A percentile compares a stretch with the other conserved stretches of the same genome.
Evolutionary conservation across 23 red algal genomes (phyloP).

Genomic region (Gracilaria caudata): DNA sequence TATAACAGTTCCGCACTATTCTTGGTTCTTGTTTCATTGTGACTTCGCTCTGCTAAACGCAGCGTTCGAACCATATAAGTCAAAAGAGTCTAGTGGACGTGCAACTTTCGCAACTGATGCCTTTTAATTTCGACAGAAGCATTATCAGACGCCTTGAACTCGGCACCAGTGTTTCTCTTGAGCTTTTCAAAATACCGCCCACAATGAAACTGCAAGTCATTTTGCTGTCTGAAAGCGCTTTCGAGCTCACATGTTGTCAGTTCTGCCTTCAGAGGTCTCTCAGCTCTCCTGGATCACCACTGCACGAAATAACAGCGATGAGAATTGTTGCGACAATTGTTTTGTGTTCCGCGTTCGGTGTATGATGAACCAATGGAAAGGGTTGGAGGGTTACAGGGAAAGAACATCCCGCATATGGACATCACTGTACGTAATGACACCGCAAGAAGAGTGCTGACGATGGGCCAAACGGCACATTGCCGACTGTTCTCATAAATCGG

Average conservation of each 20-base stretch:
- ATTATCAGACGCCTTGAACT: not conserved
- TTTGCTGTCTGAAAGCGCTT: not conserved
- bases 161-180: not conserved
- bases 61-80: too few relatives aligned
- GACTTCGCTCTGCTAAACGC: too few relatives aligned
- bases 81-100: too few relatives aligned
- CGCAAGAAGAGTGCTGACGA: not conserved
- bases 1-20: too few relatives aligned
- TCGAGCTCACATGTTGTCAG: not conserved
- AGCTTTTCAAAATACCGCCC: not conserved
- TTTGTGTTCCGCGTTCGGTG: not conserved
- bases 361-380: not conserved
- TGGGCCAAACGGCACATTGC: not conserved
- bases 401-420: not conserved
- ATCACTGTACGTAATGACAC: constrained; percentile 30
- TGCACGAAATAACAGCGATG: constrained; percentile 12
- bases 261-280: not conserved
- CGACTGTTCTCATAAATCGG: not conserved
- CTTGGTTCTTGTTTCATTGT: too few relatives aligned
- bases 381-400: too few relatives aligned
- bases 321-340: constrained; percentile 12
- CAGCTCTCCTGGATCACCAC: not conserved
- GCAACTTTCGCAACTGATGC: not conserved
- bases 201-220: not conserved
- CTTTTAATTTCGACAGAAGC: not conserved